phyloP scores from a whole-genome alignment of 495 filamentous ascomycete genomes.

The Evernia prunastri region DNA sequence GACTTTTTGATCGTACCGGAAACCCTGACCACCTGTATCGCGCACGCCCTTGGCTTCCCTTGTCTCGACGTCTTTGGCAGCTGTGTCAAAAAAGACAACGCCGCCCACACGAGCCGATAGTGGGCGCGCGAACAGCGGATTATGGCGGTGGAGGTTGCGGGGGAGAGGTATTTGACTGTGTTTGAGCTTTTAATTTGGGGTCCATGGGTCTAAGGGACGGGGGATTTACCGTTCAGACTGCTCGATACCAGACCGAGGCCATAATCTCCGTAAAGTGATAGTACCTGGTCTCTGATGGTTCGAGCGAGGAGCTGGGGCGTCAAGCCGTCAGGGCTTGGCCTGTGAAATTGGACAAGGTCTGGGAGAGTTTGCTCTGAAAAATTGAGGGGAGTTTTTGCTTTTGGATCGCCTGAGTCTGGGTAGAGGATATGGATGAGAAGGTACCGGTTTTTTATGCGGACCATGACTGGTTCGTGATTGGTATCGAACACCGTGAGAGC shows the following conservation, averaged over 20 bases:
- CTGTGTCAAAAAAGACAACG: constrained; percentile 71
- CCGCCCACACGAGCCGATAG: constrained; percentile 83
- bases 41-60: constrained; percentile 45
- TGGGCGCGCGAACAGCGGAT: constrained; percentile 70
- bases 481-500: neutral
- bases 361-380: constrained; percentile 17
- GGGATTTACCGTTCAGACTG: constrained; percentile 54
- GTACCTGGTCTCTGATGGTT: constrained; percentile 61
- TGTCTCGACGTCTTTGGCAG: constrained; percentile 49
- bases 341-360: constrained; percentile 56
- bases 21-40: constrained; percentile 83
- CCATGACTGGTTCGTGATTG: constrained; percentile 52
- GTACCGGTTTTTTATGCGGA: constrained; percentile 92
- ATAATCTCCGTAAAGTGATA: constrained; percentile 82
- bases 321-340: constrained; percentile 63
- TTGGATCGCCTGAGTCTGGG: constrained; percentile 48
- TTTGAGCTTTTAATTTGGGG: constrained; percentile 11
- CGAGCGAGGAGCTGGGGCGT: constrained; percentile 56
- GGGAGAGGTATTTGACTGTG: constrained; percentile 85
- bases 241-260: constrained; percentile 61
- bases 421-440: constrained; percentile 89
- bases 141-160: constrained; percentile 89
- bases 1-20: constrained; percentile 89
- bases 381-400: constrained; percentile 18
- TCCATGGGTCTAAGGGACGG: constrained; percentile 23